Conservation (phyloP, 2,329 filamentous ascomycete genomes). For the Colletotrichum sp. region DNA sequence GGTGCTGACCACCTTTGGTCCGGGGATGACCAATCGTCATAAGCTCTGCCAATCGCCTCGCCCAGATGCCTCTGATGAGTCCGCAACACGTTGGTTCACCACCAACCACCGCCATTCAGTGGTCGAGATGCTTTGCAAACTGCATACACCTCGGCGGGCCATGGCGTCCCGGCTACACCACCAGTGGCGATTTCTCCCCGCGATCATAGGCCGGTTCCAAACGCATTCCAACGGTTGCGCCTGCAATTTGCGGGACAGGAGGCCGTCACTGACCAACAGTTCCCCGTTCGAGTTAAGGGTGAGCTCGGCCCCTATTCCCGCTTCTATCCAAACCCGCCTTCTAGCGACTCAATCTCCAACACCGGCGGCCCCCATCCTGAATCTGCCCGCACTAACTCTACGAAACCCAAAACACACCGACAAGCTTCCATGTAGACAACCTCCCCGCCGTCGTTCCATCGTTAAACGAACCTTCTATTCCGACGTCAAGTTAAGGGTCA, state of each 20-base stretch:
- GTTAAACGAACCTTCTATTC: not conserved
- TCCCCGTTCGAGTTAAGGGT: not conserved
- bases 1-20: not conserved
- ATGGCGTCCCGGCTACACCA: not conserved
- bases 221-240: not conserved
- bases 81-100: not conserved
- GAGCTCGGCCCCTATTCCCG: conserved; percentile 6
- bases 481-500: not conserved
- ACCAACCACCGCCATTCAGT: not conserved
- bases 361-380: conserved; percentile 8
- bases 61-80: not conserved
- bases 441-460: not conserved
- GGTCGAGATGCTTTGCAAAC: not conserved
- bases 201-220: not conserved
- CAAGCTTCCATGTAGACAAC: not conserved
- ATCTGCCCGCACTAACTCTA: not conserved
- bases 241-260: not conserved
- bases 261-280: conserved; percentile 10
- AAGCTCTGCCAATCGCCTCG: not conserved
- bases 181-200: not conserved
- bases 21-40: not conserved
- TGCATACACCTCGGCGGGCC: not conserved
- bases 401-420: conserved; percentile 18
- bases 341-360: conserved; percentile 15
- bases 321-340: not conserved